Evolutionary conservation across 441 rosid genomes (phyloP), one percentile per base, ranked within the genome.

Genomic region (Omphalea diandra): DNA sequence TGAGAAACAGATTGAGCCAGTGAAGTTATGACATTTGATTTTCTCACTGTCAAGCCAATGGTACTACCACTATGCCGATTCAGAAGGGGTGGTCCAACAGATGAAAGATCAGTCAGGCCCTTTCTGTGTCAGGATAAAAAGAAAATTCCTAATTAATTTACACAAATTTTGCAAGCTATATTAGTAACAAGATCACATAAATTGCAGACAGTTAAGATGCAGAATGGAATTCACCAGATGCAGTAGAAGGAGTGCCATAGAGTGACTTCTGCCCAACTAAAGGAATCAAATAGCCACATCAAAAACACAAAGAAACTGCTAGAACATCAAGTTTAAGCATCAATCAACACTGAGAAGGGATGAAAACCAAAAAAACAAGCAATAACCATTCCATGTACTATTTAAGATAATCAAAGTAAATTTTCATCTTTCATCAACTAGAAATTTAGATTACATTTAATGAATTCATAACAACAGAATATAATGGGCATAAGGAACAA

Each of bases 41-140:
- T 88, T 77, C 87, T 87, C 27, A 86, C 71, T 9, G 79, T 76
- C 69, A 90, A 43, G 20, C 97, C 97, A 67, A 94, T 41, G 56
- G 86, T 88, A 64, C 84, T 79, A 71, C 90, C 98, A 63, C 36
- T 84, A 22, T 71, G 84, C 62, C 83, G 85, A 80, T 77, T 78
- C 79, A 86, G 65, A 63, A 90, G 84, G 20, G 96, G 91, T 18
- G 97, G 98, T 75, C 88, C 93, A 56, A 76, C 68, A 52, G 77
- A 80, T 1, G 91, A 87, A 77, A 78, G 74, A 79, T 80, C 86
- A 17, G 87, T 84, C 40, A 83, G 78, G 72, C 83, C 88, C 77
- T 83, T 90, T 70, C 76, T 86, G 93, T 87, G 86, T 77, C 57
- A 73, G 55, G 72, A n/a, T n/a, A 41, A 63, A 47, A 44, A 38